Conservation (phyloP, 1,139 yeast genomes). For the Kodamaea sp. region DNA sequence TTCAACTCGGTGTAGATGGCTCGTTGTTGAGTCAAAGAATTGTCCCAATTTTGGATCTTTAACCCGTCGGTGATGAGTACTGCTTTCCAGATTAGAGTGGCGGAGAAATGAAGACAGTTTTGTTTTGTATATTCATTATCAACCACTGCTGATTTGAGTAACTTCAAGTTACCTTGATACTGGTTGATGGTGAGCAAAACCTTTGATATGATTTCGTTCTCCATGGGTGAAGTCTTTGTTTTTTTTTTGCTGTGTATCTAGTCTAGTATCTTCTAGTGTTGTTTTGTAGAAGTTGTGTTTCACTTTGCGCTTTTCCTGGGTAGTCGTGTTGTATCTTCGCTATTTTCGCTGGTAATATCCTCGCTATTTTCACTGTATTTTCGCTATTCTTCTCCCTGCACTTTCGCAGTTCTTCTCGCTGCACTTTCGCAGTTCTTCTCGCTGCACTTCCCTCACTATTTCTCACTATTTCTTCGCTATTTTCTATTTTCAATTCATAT, state of each 20-base stretch:
- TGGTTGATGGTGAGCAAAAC: constrained; percentile 38
- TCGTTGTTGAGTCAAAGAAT: constrained; percentile 28
- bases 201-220: constrained; percentile 37
- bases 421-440: too few relatives aligned
- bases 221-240: constrained; percentile 15
- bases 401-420: too few relatives aligned
- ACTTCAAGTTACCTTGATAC: constrained; percentile 31
- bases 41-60: constrained; percentile 35
- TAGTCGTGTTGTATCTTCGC: too few relatives aligned
- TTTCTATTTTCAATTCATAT: too few relatives aligned
- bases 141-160: constrained; percentile 31
- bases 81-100: constrained; percentile 40
- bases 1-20: constrained; percentile 37
- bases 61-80: constrained; percentile 38
- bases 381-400: too few relatives aligned
- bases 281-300: too few relatives aligned
- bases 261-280: background rate
- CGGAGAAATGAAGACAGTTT: constrained; percentile 21
- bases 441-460: too few relatives aligned
- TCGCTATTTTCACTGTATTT: too few relatives aligned
- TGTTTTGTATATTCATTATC: constrained; percentile 31
- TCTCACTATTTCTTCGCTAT: too few relatives aligned
- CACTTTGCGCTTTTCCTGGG: too few relatives aligned
- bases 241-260: too few relatives aligned
- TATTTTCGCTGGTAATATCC: too few relatives aligned